Conservation (phyloP, 176 grass and related monocot genomes). For the Phoenix dactylifera region DNA sequence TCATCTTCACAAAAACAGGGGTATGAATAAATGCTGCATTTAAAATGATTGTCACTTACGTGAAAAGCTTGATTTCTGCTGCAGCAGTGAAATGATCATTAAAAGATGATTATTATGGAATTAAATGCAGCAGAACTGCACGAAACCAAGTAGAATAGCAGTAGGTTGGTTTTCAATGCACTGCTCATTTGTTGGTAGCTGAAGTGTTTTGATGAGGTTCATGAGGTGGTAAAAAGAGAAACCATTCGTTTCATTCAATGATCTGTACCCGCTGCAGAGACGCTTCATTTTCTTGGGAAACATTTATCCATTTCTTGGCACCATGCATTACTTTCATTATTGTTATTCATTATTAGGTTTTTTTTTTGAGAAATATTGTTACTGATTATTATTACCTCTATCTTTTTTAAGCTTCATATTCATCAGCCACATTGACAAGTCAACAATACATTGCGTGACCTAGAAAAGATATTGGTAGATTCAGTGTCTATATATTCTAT, state of each 20-base stretch:
- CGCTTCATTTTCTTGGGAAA: not conserved
- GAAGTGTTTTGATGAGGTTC: slow-evolving; percentile 2
- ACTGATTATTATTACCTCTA: no score
- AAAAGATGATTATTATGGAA: not conserved
- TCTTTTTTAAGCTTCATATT: no score
- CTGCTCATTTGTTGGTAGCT: slow-evolving; percentile 9
- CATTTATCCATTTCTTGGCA: not conserved
- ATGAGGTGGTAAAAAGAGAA: slow-evolving; percentile 4
- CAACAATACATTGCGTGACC: no score
- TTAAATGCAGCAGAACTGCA: slow-evolving; percentile 7
- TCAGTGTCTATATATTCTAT: no score
- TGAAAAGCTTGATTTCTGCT: not conserved
- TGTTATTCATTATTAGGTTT: no score
- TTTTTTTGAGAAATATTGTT: no score
- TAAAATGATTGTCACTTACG: not conserved
- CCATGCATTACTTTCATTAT: not conserved
- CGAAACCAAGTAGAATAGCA: slow-evolving; percentile 3
- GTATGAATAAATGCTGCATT: slow-evolving; percentile 17
- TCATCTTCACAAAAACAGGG: not conserved
- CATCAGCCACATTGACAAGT: no score
- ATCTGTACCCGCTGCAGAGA: not conserved
- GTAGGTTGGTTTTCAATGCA: slow-evolving; percentile 11
- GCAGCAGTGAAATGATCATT: not conserved
- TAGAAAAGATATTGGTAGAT: no score
- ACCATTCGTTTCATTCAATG: slow-evolving; percentile 2